A percentile compares a stretch with the other conserved stretches of the same genome.
These are phyloP conservation scores for Nakazawaea molendinolei DNA, from an alignment of 805 yeast genomes.

Conservation along the genomic window DNA sequence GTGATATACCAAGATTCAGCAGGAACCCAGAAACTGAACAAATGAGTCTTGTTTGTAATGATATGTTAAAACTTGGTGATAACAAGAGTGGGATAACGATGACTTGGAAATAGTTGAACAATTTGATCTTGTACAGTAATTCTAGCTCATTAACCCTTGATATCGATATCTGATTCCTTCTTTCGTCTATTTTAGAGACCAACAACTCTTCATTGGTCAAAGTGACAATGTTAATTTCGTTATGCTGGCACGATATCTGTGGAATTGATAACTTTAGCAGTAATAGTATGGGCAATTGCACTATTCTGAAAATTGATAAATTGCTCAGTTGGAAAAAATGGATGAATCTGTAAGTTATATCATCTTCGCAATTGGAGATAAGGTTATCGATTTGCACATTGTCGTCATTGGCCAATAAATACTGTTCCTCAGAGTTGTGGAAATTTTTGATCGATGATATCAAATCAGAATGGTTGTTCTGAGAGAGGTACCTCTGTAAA, in stretches of 20 bases:
- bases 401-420: too few species aligned
- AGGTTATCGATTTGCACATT: too few species aligned
- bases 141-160: constrained; percentile 2
- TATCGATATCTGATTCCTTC: background rate
- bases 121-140: background rate
- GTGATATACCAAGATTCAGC: background rate
- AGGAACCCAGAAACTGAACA: background rate
- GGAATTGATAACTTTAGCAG: too few species aligned
- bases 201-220: background rate
- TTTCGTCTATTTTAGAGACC: background rate
- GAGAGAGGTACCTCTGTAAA: background rate
- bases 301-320: too few species aligned
- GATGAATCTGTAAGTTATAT: too few species aligned
- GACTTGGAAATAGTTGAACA: constrained; percentile 5
- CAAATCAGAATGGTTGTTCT: background rate
- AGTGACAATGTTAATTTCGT: too few species aligned
- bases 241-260: too few species aligned
- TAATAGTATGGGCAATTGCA: too few species aligned
- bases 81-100: constrained; percentile 5
- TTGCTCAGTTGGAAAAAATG: too few species aligned
- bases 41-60: background rate
- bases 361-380: too few species aligned
- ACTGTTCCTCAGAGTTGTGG: constrained; percentile 1
- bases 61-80: background rate
- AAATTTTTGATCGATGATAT: background rate